A percentile compares a stretch with the other conserved stretches of the same genome.
Conservation (phyloP, 805 yeast species). For the Lipomyces starkeyi region DNA sequence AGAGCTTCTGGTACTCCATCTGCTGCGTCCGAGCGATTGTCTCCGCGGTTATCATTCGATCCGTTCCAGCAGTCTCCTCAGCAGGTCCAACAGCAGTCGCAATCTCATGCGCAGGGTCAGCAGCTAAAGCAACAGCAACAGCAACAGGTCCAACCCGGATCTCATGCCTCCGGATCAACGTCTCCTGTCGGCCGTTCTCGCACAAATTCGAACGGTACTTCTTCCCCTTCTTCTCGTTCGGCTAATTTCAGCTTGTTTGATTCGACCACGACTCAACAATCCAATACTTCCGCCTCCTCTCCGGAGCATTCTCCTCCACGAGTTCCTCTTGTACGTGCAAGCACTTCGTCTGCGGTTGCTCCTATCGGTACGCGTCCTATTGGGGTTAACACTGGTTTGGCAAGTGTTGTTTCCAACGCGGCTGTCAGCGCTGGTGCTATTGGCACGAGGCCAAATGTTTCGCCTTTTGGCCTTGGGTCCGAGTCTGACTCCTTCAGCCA, state of each 20-base stretch:
- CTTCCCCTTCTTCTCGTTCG: constrained; percentile 39
- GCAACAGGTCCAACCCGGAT: constrained; percentile 11
- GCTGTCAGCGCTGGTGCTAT: constrained; percentile 17
- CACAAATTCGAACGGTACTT: constrained; percentile 38
- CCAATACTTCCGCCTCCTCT: constrained; percentile 35
- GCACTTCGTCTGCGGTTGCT: constrained; percentile 36
- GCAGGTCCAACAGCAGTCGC: constrained; percentile 18
- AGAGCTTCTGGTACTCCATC: constrained; percentile 29
- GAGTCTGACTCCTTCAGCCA: constrained; percentile 34
- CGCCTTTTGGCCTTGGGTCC: constrained; percentile 32
- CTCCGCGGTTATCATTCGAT: constrained; percentile 37
- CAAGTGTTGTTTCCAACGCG: not conserved
- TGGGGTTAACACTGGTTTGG: constrained; percentile 14
- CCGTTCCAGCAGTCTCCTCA: constrained; percentile 31
- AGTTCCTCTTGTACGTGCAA: constrained; percentile 29
- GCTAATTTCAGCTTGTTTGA: constrained; percentile 39
- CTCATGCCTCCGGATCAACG: constrained; percentile 20
- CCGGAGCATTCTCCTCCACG: constrained; percentile 39
- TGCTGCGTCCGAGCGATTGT: constrained; percentile 25
- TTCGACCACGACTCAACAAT: constrained; percentile 29
- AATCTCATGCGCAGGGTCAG: constrained; percentile 16
- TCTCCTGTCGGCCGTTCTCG: constrained; percentile 34
- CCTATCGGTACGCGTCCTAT: constrained; percentile 39
- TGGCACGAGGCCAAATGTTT: constrained; percentile 28
- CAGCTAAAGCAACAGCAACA: constrained; percentile 12